Evolutionary conservation across 2,329 filamentous ascomycete genomes (phyloP), one percentile per base, ranked within the genome.

Genomic region (Pseudogymnoascus sp.): DNA sequence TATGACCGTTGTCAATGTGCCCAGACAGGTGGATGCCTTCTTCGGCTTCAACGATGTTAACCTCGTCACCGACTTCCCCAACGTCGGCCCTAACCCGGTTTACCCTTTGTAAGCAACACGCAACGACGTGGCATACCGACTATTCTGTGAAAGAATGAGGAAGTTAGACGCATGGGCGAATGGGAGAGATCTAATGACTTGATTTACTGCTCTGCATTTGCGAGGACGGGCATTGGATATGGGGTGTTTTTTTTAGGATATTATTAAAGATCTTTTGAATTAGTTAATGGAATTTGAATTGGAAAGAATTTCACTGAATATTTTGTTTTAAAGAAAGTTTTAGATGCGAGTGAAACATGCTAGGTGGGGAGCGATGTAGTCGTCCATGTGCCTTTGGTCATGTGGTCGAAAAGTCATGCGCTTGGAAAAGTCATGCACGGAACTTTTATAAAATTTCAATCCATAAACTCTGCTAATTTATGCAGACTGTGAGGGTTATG

Each of bases 31-130:
- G 2, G 35, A 59, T 41, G 57, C 57, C 7, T 59, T 38, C 33
- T 59, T 59, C 15, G 57, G 57, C 5, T 59, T 59, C 57, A 59
- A 59, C 35, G 37, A 59, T 19, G 35, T 59, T 28, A 38, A 59
- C 30, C 18, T 37, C 34, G n/a, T 12, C 21, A 57, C 55, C 4
- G 21, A 57, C 15, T 57, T 57, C 55, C 55, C 55, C 5, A 37
- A 37, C 21, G 10, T 37, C 2, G 55, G 55, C 5, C 55, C 55
- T 3, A 57, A 37, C 55, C 30, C 30, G 2, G 55, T 57, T 37
- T n/a, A 34, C 13, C 5, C 28, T 28, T 18, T 35, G 55, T 57
- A 57, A 35, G 21, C 28, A 9, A 28, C 3, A 57, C 21, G 21
- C 28, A 9, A 28, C 3, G 21, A 15, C 1, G 5, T n/a, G 39